These are phyloP conservation scores for Neonothopanus nambi DNA, from an alignment of 1,284 basidiomycete species.

Conservation along the genomic window DNA sequence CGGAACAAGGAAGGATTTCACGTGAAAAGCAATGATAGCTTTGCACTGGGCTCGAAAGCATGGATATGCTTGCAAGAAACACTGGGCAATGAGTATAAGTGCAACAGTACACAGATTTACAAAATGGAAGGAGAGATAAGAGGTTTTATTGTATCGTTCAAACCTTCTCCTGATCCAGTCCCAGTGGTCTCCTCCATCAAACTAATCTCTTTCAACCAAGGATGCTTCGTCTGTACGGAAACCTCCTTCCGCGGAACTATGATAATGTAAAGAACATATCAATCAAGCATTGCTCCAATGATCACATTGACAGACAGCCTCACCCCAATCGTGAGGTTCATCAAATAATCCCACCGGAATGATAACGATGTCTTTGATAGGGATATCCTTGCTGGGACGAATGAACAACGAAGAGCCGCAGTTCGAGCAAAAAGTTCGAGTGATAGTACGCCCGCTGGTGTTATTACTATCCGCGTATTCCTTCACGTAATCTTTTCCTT, in stretches of 20 bases:
- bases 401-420: conserved; percentile 36
- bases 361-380: conserved; percentile 23
- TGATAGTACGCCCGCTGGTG: conserved; percentile 29
- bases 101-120: too few relatives aligned
- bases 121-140: too few relatives aligned
- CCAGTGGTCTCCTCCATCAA: background rate
- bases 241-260: conserved; percentile 9
- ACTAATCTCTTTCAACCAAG: background rate
- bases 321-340: conserved; percentile 27
- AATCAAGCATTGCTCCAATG: background rate
- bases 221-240: background rate
- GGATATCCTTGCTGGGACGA: conserved; percentile 21
- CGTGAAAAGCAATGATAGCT: too few relatives aligned
- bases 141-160: too few relatives aligned
- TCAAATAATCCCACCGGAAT: conserved; percentile 26
- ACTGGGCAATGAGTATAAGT: too few relatives aligned
- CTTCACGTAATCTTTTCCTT: conserved; percentile 29
- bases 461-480: conserved; percentile 32
- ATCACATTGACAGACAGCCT: conserved; percentile 3
- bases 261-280: too few relatives aligned
- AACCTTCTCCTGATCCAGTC: too few relatives aligned
- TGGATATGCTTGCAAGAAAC: too few relatives aligned
- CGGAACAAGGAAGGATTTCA: too few relatives aligned
- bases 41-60: too few relatives aligned
- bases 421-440: conserved; percentile 33